These are phyloP conservation scores for Backusella macrospora DNA, from an alignment of 192 early-diverging fungal genomes.

Conservation along the genomic window DNA sequence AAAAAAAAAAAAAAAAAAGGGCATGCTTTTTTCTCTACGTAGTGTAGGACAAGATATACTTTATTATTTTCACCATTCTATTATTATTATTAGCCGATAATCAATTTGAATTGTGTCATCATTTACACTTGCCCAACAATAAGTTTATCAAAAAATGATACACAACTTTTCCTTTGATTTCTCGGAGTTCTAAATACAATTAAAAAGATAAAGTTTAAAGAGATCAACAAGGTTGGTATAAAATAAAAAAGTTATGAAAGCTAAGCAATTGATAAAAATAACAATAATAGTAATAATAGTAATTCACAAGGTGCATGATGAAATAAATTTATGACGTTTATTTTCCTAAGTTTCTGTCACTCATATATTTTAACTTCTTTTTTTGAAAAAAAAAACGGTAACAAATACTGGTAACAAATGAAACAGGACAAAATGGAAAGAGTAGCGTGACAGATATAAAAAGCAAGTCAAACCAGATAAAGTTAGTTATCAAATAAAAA, in stretches of 20 bases:
- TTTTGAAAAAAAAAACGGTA: background rate
- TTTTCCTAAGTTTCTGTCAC: background rate
- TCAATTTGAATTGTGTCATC: background rate
- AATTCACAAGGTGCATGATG: background rate
- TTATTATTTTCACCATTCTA: background rate
- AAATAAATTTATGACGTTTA: background rate
- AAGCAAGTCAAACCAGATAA: slow-evolving; percentile 12
- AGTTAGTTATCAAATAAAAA: slow-evolving; percentile 4
- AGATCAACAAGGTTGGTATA: no score
- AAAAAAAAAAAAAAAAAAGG: background rate
- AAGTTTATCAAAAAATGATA: no score
- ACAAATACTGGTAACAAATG: slow-evolving; percentile 3
- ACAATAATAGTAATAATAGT: no score
- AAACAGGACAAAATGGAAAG: slow-evolving; percentile 9
- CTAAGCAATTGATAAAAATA: no score
- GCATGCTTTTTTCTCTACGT: background rate
- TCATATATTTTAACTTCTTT: slow-evolving; percentile 1
- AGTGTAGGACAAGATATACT: background rate
- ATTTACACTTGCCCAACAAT: background rate
- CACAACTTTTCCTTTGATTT: no score
- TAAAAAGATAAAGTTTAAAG: no score
- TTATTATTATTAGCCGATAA: background rate
- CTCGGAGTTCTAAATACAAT: no score
- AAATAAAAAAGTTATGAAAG: no score
- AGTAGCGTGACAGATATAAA: background rate